Evolutionary conservation across 139 green algal genomes (phyloP), one percentile per base, ranked within the genome.

Genomic region (Pseudopediastrum boryanum): DNA sequence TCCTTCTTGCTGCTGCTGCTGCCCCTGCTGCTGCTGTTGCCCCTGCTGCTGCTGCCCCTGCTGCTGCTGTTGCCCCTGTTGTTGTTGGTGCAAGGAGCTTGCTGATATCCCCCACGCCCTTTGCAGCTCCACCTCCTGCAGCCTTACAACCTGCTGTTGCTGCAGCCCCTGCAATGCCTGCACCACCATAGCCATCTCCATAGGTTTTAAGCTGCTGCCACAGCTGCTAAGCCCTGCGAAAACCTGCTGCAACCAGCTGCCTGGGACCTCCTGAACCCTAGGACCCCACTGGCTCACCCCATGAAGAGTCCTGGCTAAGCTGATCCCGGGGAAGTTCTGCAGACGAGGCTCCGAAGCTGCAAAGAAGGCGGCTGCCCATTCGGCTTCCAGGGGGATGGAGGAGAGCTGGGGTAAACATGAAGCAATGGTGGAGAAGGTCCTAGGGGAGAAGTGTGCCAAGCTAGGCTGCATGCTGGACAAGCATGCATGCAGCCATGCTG

Each of bases 161-260:
- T 75, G 68, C 68, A 78, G 71, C 7, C 71, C 52, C 21, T 68
- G 51, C 52, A 78, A 27, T 2, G 54, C 39, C 54, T 78, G 71
- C n/a, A 78, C 39, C 54, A 78, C 54, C 71, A 78, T 78, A 21
- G 71, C 39, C 12, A 78, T 43, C 71, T 78, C 71, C 31, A 41
- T 12, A 50, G 71, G 54, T 41, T 78, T 78, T 3, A 78, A 29
- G 23, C 65, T 38, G 41, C 54, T 78, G 71, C 71, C 69, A 41
- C 33, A 5, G 7, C 36, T 25, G 21, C 29, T 44, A n/a, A 78
- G 27, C 12, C 46, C 29, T 2, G 39, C 13, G 3, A 70, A 41
- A 25, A 70, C 39, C 25, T 13, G 12, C 38, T 27, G 54, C 56
- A 78, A 56, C 71, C 71, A 78, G 3, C 2, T 3, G n/a, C 65